These are phyloP conservation scores for Neofusicoccum cordaticola DNA, from an alignment of 2,329 filamentous ascomycete species.

Conservation along the genomic window DNA sequence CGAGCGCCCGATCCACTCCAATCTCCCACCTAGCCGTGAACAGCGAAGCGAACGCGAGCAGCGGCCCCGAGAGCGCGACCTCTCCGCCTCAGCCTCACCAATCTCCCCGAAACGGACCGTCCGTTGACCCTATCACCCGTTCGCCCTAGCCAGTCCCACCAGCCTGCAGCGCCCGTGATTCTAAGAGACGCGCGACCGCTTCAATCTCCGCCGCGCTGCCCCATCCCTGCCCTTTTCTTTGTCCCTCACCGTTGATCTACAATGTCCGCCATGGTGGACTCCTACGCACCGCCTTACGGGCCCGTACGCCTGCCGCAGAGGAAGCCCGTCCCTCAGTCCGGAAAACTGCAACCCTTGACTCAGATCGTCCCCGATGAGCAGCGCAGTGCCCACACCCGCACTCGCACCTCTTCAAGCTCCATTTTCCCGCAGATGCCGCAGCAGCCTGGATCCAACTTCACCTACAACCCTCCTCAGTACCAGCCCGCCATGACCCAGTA, in stretches of 20 bases:
- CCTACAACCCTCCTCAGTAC: slow-evolving; percentile 20
- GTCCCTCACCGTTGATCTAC: slow-evolving; percentile 1
- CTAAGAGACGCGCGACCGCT: slow-evolving; percentile 14
- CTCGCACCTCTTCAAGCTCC: slow-evolving; percentile 38
- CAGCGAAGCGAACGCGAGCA: slow-evolving; percentile 12
- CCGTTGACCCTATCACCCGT: slow-evolving; percentile 7
- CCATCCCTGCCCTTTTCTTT: slow-evolving; percentile 8
- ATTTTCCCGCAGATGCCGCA: slow-evolving; percentile 26
- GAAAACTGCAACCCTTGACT: slow-evolving; percentile 17
- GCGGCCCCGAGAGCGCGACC: slow-evolving; percentile 2
- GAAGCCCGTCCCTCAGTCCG: slow-evolving; percentile 24
- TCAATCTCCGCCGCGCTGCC: slow-evolving; percentile 11
- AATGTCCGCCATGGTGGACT: slow-evolving; percentile 21
- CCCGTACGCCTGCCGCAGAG: slow-evolving; percentile 22
- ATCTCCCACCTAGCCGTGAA: slow-evolving; percentile 11
- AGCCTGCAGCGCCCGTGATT: slow-evolving; percentile 1
- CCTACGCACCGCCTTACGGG: slow-evolving; percentile 17
- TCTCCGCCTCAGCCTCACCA: slow-evolving; percentile 15
- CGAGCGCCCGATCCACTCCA: slow-evolving; percentile 11
- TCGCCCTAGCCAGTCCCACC: slow-evolving; percentile 12
- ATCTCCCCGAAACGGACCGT: slow-evolving; percentile 16
- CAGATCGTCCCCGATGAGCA: slow-evolving; percentile 25
- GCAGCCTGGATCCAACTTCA: slow-evolving; percentile 23
- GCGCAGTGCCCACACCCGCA: slow-evolving; percentile 31
- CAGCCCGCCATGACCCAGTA: slow-evolving; percentile 17